A percentile compares a stretch with the other conserved stretches of the same genome.
Evolutionary conservation across 306 rosid genomes (phyloP).

Genomic region (Cucumis cinereus): DNA sequence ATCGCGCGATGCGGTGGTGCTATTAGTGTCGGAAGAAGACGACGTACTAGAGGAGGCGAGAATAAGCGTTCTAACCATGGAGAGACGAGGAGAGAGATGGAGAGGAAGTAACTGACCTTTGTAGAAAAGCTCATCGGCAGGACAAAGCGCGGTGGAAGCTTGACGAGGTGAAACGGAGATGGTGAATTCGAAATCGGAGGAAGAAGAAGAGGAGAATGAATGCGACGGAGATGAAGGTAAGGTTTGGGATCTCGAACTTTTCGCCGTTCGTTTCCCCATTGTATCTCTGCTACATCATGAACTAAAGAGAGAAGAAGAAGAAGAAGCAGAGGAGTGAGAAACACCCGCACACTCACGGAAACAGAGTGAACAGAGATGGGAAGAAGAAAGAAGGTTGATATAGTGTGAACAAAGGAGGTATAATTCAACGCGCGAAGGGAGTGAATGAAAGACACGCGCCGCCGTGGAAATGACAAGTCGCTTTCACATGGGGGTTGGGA

Average conservation of each 20-base stretch:
- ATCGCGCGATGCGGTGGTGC: conserved; percentile 50
- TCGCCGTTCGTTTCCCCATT: conserved; percentile 29
- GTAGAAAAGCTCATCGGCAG: conserved; percentile 93
- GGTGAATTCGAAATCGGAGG: conserved; percentile 83
- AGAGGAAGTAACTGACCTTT: conserved; percentile 83
- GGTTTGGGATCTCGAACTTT: conserved; percentile 33
- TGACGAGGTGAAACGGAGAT: conserved; percentile 63
- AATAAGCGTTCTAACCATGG: conserved; percentile 70
- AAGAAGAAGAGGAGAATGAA: conserved; percentile 66
- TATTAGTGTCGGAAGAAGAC: conserved; percentile 28
- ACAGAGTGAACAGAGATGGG: not conserved
- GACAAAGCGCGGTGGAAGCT: conserved; percentile 52
- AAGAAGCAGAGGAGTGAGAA: not conserved
- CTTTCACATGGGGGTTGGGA: conserved; percentile 25
- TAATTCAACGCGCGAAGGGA: not conserved
- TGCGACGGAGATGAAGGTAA: conserved; percentile 70
- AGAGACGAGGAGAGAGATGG: conserved; percentile 61
- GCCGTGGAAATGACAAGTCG: not conserved
- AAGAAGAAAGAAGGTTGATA: not conserved
- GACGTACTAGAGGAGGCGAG: conserved; percentile 37
- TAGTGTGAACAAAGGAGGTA: not conserved
- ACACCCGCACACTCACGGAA: not conserved
- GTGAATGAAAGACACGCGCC: conserved; percentile 14
- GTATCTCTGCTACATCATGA: conserved; percentile 16
- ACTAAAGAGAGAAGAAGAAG: not conserved